These are phyloP conservation scores for Otatea glauca DNA, from an alignment of 176 grass and related monocot species.

Conservation along the genomic window DNA sequence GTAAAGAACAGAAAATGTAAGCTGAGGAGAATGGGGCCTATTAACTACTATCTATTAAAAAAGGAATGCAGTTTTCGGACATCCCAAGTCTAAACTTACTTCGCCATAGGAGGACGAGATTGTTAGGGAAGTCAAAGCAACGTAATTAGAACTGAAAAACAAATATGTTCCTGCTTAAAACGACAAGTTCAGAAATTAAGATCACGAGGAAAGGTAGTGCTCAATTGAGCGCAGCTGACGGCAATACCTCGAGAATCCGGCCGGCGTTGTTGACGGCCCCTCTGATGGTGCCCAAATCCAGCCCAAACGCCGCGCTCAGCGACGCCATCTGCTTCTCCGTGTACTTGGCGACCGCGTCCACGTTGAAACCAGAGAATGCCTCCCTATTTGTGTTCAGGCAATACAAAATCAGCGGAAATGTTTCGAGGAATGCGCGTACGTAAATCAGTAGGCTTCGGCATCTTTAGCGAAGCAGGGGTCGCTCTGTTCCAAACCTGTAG, in stretches of 20 bases:
- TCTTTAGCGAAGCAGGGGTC: background rate
- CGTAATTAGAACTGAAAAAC: background rate
- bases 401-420: constrained; percentile 32
- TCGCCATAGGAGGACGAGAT: background rate
- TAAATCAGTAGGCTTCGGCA: background rate
- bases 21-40: background rate
- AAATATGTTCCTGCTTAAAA: background rate
- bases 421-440: background rate
- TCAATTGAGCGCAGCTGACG: background rate
- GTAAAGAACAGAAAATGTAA: background rate
- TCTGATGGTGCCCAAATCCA: constrained; percentile 79
- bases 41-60: background rate
- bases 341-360: constrained; percentile 73
- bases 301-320: constrained; percentile 59
- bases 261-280: constrained; percentile 79
- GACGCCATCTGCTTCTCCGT: constrained; percentile 78
- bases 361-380: constrained; percentile 83
- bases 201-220: background rate
- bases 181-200: background rate
- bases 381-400: constrained; percentile 53
- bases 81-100: background rate
- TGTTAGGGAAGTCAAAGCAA: background rate
- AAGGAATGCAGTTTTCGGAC: background rate
- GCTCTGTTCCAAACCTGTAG: constrained; percentile 62
- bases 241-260: constrained; percentile 79